Evolutionary conservation across 495 filamentous ascomycete species (phyloP), one percentile per base, ranked within the genome.

Genomic region (Neurospora africana): DNA sequence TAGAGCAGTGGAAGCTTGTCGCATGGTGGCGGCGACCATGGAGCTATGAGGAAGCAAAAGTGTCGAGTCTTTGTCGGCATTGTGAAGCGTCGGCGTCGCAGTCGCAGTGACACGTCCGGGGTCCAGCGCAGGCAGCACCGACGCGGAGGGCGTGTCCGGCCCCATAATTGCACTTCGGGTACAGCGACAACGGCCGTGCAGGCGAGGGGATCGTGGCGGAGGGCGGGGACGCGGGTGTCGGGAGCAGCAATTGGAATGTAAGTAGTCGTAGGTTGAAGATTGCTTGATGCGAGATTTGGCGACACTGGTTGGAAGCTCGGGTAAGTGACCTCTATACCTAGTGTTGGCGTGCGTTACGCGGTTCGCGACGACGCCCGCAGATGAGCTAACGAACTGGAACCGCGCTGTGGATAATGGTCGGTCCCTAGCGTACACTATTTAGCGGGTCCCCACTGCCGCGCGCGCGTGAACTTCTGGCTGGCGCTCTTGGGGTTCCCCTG

Each of bases 351-450:
- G 70, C 67, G 53, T 77, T 78, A 79, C 78, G 79, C 78, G 78
- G 76, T 78, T 75, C 77, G 79, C 79, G 78, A 78, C 78, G 74
- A 76, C 75, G 75, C 74, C 69, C 53, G 53, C 53, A 61, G 53
- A 74, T 78, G 75, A 73, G 73, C 71, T 76, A 75, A 74, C 75
- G 58, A 68, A 39, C 41, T 41, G 44, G 47, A 69, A 43, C 71
- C 68, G 37, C 70, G 71, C 61, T 73, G 74, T 44, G 53, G 44
- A 61, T 13, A 61, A 30, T 61, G 23, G n/a, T 21, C 21, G n/a
- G n/a, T n/a, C n/a, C n/a, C n/a, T n/a, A n/a, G n/a, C 41, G 0
- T 23, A 53, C 43, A 23, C 43, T n/a, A 38, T 68, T 36, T 40
- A 27, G 38, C 30, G 53, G 70, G 21, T 68, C 39, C 37, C 58